Evolutionary conservation across 352 stramenopile genomes (phyloP), one percentile per base, ranked within the genome.

Genomic region (Phytophthora sp.): DNA sequence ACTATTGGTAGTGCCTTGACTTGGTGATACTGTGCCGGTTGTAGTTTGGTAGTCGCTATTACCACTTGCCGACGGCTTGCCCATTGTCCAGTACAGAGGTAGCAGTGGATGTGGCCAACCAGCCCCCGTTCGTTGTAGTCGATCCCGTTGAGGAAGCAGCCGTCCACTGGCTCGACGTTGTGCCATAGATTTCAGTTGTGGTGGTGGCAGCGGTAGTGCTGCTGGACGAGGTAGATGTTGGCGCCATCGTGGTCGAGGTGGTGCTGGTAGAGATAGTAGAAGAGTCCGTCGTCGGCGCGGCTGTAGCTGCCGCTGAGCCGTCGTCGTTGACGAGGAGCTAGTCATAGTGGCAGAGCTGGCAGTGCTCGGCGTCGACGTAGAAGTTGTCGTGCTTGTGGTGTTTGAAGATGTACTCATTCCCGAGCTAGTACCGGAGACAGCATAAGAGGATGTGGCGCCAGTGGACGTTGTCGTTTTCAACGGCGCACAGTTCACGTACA

Each of bases 401-500:
- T 34, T 53, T 4, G 52, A 64, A 9, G 50, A 62, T 6, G 57
- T 34, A 12, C 11, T 68, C 2, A 42, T 55, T 0, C 32, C 26
- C 0, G 21, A 44, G 10, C 46, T 54, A 4, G 62, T 4, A 3
- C 65, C 53, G 11, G 61, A 67, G 10, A 66, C 41, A 2, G 65
- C 62, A 44, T 67, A 72, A 24, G 49, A 62, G 32, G 66, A 65
- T 8, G 61, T 69, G 2, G 67, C 59, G 4, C 50, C 62, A 11
- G 62, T 72, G 12, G 62, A 69, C 12, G 51, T 69, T 0, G 57
- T 58, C 26, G 28, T 59, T 46, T 62, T 51, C 5, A 54, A 30
- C 53, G 62, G 8, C 5, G 70, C 61, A 30, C 70, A 82, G 20
- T 77, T 76, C 10, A 61, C 63, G 52, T 84, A 84, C 7, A 77